Percentiles rank a stretch among this genome's conserved stretches.
Evolutionary conservation across 305 asterid genomes (phyloP).

Genomic region (Fraxinus angustifolia): DNA sequence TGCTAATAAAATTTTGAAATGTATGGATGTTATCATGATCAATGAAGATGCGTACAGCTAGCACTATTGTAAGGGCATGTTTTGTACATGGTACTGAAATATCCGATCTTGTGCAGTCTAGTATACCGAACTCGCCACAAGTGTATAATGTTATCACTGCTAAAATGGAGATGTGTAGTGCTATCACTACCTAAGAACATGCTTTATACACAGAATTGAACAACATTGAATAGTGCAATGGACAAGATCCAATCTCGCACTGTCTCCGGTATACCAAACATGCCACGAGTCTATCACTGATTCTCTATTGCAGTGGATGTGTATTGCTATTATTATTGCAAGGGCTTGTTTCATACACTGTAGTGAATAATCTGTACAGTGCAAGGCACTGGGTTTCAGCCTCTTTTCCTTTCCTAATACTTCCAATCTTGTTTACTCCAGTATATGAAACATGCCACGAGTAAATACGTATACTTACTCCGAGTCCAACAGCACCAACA

Average conservation of each 20-base stretch:
- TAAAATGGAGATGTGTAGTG: not conserved
- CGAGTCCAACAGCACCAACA: constrained; percentile 87
- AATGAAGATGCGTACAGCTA: not conserved
- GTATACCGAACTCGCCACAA: not conserved
- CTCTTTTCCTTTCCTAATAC: not conserved
- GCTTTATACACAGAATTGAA: not conserved
- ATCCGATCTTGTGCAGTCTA: not conserved
- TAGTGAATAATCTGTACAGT: not conserved
- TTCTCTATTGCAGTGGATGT: not conserved
- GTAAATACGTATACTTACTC: constrained; percentile 35
- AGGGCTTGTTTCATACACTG: not conserved
- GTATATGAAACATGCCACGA: not conserved
- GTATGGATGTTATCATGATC: not conserved
- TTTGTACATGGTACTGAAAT: not conserved
- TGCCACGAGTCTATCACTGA: not conserved
- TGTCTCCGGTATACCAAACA: not conserved
- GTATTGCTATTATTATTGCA: not conserved
- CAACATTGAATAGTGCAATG: not conserved
- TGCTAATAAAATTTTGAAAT: not conserved
- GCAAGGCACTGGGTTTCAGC: not conserved
- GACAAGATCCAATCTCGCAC: not conserved
- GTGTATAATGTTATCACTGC: not conserved
- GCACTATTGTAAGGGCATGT: not conserved
- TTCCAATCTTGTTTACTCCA: not conserved
- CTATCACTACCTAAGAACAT: not conserved